phyloP scores from a whole-genome alignment of 2,329 filamentous ascomycete species.

The Fusarium sp. region DNA sequence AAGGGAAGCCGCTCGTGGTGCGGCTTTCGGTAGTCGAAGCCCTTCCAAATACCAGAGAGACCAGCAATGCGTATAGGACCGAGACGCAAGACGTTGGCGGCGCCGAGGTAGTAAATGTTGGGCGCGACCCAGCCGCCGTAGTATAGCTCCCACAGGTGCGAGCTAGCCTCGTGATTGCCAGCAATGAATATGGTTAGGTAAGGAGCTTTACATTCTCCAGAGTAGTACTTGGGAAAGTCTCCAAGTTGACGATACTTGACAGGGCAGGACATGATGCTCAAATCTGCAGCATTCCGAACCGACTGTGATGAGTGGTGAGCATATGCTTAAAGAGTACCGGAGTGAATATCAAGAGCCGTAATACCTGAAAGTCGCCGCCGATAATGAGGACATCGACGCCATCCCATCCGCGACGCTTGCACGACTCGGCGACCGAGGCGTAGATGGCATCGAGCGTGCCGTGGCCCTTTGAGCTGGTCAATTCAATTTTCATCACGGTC shows the following conservation, averaged over 20 bases:
- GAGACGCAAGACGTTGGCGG: constrained; percentile 84
- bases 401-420: constrained; percentile 76
- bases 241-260: constrained; percentile 85
- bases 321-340: not conserved
- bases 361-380: constrained; percentile 90
- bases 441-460: constrained; percentile 93
- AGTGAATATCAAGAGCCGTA: not conserved
- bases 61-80: constrained; percentile 88
- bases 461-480: constrained; percentile 71
- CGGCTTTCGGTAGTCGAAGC: constrained; percentile 81
- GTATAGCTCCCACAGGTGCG: constrained; percentile 88
- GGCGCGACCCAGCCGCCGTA: constrained; percentile 97
- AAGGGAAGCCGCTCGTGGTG: constrained; percentile 91
- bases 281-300: constrained; percentile 84
- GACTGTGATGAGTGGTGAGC: constrained; percentile 59
- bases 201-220: constrained; percentile 76
- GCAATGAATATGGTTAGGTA: constrained; percentile 92
- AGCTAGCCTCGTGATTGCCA: constrained; percentile 94
- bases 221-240: constrained; percentile 96
- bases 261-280: constrained; percentile 89
- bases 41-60: constrained; percentile 95
- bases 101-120: constrained; percentile 96
- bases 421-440: constrained; percentile 73
- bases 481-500: constrained; percentile 14
- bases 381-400: constrained; percentile 91